These are phyloP conservation scores for Acmispon strigosus DNA, from an alignment of 306 rosid species.

Conservation along the genomic window DNA sequence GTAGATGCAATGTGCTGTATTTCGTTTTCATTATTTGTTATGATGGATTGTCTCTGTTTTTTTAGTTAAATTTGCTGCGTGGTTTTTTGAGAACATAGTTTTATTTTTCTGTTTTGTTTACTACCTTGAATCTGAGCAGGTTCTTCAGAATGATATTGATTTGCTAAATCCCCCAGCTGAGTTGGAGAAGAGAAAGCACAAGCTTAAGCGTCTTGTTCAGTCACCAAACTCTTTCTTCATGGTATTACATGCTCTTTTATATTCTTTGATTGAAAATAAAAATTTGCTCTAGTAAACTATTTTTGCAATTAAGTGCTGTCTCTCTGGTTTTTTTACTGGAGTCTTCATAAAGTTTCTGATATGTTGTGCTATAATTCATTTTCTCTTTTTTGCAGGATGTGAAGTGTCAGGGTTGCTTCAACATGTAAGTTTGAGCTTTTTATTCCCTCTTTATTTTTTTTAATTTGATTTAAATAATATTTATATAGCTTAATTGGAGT, in stretches of 20 bases:
- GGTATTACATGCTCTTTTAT: constrained; percentile 11
- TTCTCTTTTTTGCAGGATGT: constrained; percentile 31
- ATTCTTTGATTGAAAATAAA: not conserved
- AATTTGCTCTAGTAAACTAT: not conserved
- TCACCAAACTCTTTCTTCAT: constrained; percentile 51
- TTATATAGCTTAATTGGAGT: not conserved
- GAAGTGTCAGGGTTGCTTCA: constrained; percentile 49
- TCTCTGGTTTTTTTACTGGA: not conserved
- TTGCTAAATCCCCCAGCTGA: constrained; percentile 45
- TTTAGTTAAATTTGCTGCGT: not conserved
- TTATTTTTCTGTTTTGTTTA: not conserved
- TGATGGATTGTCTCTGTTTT: too few species aligned
- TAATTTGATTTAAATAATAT: not conserved
- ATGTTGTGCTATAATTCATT: not conserved
- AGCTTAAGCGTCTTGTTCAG: constrained; percentile 47
- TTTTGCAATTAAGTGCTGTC: not conserved
- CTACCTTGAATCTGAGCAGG: constrained; percentile 2
- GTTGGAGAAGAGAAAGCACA: constrained; percentile 45
- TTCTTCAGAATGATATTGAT: constrained; percentile 48
- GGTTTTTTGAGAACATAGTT: not conserved
- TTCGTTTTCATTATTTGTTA: too few species aligned
- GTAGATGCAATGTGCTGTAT: too few species aligned
- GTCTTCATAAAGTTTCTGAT: not conserved
- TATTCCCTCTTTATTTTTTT: not conserved
- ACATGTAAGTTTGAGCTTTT: constrained; percentile 33